Evolutionary conservation across 2,329 filamentous ascomycete genomes (phyloP).

Genomic region (Exophiala lecanii-corni): DNA sequence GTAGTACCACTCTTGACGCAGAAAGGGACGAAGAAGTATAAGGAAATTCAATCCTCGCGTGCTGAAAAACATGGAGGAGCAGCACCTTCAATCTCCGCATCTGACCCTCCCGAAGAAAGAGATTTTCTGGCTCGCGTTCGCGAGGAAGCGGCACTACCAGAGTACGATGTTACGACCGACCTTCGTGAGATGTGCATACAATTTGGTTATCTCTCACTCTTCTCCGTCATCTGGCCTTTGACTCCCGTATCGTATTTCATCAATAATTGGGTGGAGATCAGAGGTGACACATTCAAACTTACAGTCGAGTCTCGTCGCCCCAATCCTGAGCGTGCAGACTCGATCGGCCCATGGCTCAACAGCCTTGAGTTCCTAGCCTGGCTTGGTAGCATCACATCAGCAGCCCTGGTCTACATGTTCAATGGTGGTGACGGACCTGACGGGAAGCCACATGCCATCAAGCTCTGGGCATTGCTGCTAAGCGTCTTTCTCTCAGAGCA

Average conservation of each 20-base stretch:
- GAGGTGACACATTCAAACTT: conserved; percentile 91
- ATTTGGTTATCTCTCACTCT: conserved; percentile 82
- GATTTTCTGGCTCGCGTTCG: conserved; percentile 77
- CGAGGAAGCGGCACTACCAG: conserved; percentile 72
- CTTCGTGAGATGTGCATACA: conserved; percentile 92
- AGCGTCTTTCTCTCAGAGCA: conserved; percentile 85
- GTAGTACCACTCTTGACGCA: conserved; percentile 82
- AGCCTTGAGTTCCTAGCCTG: conserved; percentile 86
- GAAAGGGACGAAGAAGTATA: conserved; percentile 70
- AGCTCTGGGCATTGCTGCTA: conserved; percentile 74
- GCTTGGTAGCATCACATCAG: conserved; percentile 83
- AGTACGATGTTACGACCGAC: conserved; percentile 86
- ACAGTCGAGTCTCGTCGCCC: conserved; percentile 84
- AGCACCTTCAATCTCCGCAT: conserved; percentile 44
- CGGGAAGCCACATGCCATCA: conserved; percentile 65
- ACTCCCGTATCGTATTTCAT: conserved; percentile 81
- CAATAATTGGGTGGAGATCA: conserved; percentile 95
- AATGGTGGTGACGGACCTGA: conserved; percentile 61
- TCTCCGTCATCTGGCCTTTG: conserved; percentile 93
- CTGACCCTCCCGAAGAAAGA: conserved; percentile 72
- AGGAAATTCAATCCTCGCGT: conserved; percentile 62
- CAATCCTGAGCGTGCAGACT: conserved; percentile 83
- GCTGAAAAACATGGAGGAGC: conserved; percentile 53
- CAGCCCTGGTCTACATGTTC: conserved; percentile 87
- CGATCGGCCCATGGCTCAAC: conserved; percentile 88